These are phyloP conservation scores for Leptomonas pyrrhocoris DNA, from an alignment of 208 protist genomes.

Conservation along the genomic window DNA sequence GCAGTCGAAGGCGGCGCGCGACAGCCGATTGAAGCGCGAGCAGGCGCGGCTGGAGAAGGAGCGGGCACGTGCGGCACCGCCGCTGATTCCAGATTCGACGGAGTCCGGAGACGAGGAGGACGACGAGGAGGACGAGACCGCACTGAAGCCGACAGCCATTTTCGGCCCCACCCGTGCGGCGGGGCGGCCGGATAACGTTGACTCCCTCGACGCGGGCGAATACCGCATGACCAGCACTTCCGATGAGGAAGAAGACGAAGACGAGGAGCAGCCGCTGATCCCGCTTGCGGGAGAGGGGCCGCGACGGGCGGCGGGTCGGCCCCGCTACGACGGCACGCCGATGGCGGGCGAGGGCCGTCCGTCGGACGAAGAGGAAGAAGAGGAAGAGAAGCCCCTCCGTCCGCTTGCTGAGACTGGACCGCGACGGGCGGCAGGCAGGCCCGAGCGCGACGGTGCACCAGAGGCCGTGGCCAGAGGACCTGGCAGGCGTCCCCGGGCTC, in stretches of 20 bases:
- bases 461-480: too few relatives aligned
- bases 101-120: neutral
- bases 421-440: conserved; percentile 1
- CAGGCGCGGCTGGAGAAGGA: neutral
- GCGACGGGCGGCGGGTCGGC: neutral
- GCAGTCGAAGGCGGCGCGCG: conserved; percentile 14
- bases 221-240: neutral
- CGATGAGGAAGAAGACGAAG: neutral
- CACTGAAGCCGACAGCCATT: conserved; percentile 7
- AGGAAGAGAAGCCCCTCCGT: conserved; percentile 1
- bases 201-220: conserved; percentile 4
- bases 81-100: conserved; percentile 1
- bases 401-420: neutral
- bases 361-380: neutral
- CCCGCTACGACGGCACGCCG: neutral
- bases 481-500: neutral
- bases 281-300: neutral
- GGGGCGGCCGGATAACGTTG: neutral
- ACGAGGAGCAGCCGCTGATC: conserved; percentile 8
- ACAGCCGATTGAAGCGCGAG: neutral
- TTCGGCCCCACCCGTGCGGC: conserved; percentile 9
- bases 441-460: neutral
- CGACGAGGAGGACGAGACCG: conserved; percentile 12
- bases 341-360: neutral
- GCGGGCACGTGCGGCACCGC: neutral